A percentile compares a stretch with the other conserved stretches of the same genome.
phyloP scores from a whole-genome alignment of 805 yeast species.

The Kodamaea nitidulidarum region DNA sequence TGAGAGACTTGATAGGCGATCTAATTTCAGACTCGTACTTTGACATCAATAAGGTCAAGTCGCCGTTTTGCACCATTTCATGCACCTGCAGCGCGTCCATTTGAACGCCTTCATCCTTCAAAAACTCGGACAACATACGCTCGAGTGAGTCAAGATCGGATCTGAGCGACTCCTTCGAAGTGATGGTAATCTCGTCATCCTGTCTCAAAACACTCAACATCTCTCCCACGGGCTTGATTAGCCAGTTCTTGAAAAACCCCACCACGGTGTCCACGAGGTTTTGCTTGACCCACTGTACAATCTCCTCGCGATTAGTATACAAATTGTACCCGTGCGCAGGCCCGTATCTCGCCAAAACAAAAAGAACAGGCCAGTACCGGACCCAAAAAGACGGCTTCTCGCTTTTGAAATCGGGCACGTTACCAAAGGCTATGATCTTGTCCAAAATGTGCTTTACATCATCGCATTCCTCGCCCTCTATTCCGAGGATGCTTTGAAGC shows the following conservation, averaged over 20 bases:
- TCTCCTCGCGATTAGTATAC: slow-evolving; percentile 49
- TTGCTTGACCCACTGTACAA: slow-evolving; percentile 52
- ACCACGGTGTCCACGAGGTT: slow-evolving; percentile 59
- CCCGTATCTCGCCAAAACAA: slow-evolving; percentile 44
- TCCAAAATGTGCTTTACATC: slow-evolving; percentile 3
- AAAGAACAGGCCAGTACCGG: slow-evolving; percentile 65
- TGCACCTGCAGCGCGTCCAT: slow-evolving; percentile 31
- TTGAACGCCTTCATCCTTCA: slow-evolving; percentile 27
- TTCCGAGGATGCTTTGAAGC: slow-evolving; percentile 2
- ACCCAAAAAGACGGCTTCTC: slow-evolving; percentile 37
- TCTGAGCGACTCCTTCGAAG: slow-evolving; percentile 71
- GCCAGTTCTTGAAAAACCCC: slow-evolving; percentile 81
- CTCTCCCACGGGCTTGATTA: slow-evolving; percentile 66
- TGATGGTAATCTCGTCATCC: slow-evolving; percentile 75
- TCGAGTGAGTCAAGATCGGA: slow-evolving; percentile 79
- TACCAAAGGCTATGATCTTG: slow-evolving; percentile 2
- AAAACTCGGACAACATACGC: slow-evolving; percentile 80
- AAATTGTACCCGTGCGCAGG: slow-evolving; percentile 45
- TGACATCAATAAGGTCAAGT: slow-evolving; percentile 72
- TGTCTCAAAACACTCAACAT: slow-evolving; percentile 79
- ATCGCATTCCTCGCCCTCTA: not conserved
- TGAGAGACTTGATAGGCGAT: slow-evolving; percentile 57
- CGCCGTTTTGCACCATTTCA: slow-evolving; percentile 61
- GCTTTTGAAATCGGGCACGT: slow-evolving; percentile 2
- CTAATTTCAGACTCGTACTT: slow-evolving; percentile 75